These are phyloP conservation scores for Cladorrhinum sp. DNA, from an alignment of 2,329 filamentous ascomycete species.

Conservation along the genomic window DNA sequence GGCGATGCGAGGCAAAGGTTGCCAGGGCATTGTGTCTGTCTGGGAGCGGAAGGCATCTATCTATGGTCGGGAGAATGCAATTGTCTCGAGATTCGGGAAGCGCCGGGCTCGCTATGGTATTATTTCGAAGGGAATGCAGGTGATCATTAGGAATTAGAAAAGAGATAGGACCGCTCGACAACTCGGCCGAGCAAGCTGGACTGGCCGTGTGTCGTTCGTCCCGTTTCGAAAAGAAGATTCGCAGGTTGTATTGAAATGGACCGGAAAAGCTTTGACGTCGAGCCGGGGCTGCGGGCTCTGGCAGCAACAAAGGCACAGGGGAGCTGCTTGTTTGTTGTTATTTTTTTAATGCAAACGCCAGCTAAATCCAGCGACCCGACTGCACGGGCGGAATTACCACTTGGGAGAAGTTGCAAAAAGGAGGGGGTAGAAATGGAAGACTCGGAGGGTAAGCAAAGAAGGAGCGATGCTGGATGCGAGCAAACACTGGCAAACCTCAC, in stretches of 20 bases:
- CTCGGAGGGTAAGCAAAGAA: background rate
- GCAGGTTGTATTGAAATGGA: background rate
- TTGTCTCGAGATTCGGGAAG: background rate
- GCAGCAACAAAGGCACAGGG: background rate
- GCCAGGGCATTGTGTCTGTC: slow-evolving; percentile 76
- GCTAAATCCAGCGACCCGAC: background rate
- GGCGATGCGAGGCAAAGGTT: slow-evolving; percentile 92
- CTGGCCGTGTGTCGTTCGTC: background rate
- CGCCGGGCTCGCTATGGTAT: background rate
- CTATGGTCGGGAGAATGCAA: background rate
- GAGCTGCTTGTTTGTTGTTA: background rate
- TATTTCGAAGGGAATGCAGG: background rate
- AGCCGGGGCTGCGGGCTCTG: background rate
- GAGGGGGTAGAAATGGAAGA: background rate
- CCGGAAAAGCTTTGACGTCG: background rate
- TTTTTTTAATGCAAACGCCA: background rate
- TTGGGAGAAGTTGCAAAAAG: slow-evolving; percentile 1
- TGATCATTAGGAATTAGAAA: background rate
- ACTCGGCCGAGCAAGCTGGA: background rate
- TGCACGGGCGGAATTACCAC: background rate
- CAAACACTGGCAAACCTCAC: background rate
- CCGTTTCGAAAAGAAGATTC: background rate
- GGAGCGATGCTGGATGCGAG: background rate
- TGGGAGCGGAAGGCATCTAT: slow-evolving; percentile 25
- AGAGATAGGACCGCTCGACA: background rate